Evolutionary conservation across 2,329 filamentous ascomycete species (phyloP), one percentile per base, ranked within the genome.

Genomic region (Aspergillus sp.): DNA sequence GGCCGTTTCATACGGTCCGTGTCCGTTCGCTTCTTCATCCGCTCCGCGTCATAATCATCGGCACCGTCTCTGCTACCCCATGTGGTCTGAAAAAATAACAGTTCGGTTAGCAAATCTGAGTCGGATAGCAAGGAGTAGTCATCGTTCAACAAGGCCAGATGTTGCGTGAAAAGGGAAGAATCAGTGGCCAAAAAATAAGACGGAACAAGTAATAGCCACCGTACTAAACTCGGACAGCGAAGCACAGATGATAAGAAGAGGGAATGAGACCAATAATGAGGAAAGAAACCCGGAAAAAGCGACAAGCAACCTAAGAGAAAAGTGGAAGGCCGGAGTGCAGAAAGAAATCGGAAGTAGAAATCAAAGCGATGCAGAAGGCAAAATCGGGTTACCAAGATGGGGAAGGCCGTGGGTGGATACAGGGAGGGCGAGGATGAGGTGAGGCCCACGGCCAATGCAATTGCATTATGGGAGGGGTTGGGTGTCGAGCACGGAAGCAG

Each of bases 1-100:
- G 69, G 68, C 60, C 66, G 69, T 61, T 76, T 76, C 58, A 66
- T 65, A 52, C 70, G 72, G 66, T 76, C 73, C 58, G 67, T 69
- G 63, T 73, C 72, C 54, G 74, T 74, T 56, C 72, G 73, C 63
- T 74, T 76, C 64, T 76, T 85, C 81, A 91, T 87, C 72, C 90
- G 88, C 68, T 87, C 83, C 65, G 84, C 85, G 76, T 96, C 90
- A 77, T 96, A 90, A 67, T 89, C 85, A 77, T 97, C 93, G 72
- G 92, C 93, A 70, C 95, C 93, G 70, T 92, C 91, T 77, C 93
- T 89, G 79, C 92, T 97, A 72, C 93, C 93, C 93, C 93, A 97
- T 55, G 92, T 94, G 48, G 93, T 97, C 93, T 97, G 73, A 60
- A 55, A 53, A 36, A 52, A 36, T 25, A 25, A 25, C 7, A 6